Evolutionary conservation across 371 early-diverging fungal genomes (phyloP), one percentile per base, ranked within the genome.

Genomic region (Mucor racemosus): DNA sequence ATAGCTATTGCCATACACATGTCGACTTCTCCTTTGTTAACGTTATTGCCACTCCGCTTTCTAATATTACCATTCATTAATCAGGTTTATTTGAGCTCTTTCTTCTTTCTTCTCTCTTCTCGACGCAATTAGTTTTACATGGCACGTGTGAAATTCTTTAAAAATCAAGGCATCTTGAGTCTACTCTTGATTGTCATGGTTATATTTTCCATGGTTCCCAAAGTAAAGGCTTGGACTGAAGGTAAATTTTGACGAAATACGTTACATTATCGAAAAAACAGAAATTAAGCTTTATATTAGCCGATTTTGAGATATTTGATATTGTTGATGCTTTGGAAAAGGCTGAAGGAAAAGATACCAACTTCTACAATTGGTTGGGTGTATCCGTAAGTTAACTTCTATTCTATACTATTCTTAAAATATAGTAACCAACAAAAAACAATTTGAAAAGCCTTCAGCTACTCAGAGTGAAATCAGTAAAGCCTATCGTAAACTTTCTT

Each of bases 401-500:
- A 15, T 38, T 42, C n/a, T 44, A 7, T 13, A 17, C 10, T n/a
- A 39, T 36, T 19, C 14, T 33, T 15, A 7, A 8, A 33, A n/a
- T 31, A 26, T 4, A 26, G 38, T 53, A 19, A 48, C 40, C 26
- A 26, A 26, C 26, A 26, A 3, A 26, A 26, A 4, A 41, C 26
- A 26, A 5, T 53, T 46, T 6, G 8, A 31, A 36, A 68, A 82
- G 40, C 88, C 92, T 53, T 76, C 79, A 40, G 94, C 96, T 31
- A 76, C 86, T 13, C 88, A 90, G 46, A 65, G 78, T 19, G 92
- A 95, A 17, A 93, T 98, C 73, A 90, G 86, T 71, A 86, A 82
- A 62, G 91, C 98, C 15, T 98, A 92, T 85, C 88, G 95, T 62
- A 95, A 94, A 79, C 82, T 95, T 39, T 97, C 98, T 6, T 84